Percentiles rank a stretch among this genome's conserved stretches.
These are phyloP conservation scores for Sutorius eximius DNA, from an alignment of 1,284 basidiomycete genomes.

Conservation along the genomic window DNA sequence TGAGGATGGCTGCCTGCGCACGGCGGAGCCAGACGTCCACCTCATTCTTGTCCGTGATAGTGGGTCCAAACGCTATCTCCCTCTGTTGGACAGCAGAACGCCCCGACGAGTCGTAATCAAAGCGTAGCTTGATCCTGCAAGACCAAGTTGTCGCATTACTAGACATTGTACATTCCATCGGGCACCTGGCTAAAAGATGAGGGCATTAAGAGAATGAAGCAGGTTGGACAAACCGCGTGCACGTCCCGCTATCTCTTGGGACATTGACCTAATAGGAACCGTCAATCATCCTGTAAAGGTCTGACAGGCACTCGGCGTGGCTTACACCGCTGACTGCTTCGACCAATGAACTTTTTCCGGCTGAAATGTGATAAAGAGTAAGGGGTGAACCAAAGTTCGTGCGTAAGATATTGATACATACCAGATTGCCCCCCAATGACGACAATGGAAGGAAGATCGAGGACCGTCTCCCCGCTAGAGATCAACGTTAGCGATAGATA, in stretches of 20 bases:
- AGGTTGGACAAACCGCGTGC: slow-evolving; percentile 46
- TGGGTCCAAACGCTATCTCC: slow-evolving; percentile 38
- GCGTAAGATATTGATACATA: slow-evolving; percentile 23
- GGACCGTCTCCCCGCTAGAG: slow-evolving; percentile 40
- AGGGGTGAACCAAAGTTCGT: background rate
- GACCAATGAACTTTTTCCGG: slow-evolving; percentile 60
- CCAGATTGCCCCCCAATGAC: slow-evolving; percentile 65
- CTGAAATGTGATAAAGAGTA: slow-evolving; percentile 29
- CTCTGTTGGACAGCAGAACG: slow-evolving; percentile 11
- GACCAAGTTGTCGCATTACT: slow-evolving; percentile 44
- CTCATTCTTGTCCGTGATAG: slow-evolving; percentile 38
- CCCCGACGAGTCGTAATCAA: slow-evolving; percentile 38
- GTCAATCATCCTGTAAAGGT: background rate
- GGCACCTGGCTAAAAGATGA: slow-evolving; percentile 43
- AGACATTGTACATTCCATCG: slow-evolving; percentile 56
- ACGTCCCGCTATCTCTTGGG: slow-evolving; percentile 58
- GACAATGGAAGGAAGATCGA: slow-evolving; percentile 52
- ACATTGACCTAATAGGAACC: slow-evolving; percentile 48
- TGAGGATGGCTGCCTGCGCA: slow-evolving; percentile 60
- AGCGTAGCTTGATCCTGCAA: slow-evolving; percentile 50
- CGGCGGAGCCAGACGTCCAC: slow-evolving; percentile 57
- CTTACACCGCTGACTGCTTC: slow-evolving; percentile 58
- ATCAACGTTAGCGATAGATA: background rate
- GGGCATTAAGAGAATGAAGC: background rate
- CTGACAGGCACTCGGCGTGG: background rate